A percentile compares a stretch with the other conserved stretches of the same genome.
These are phyloP conservation scores for Penicillium decumbens DNA, from an alignment of 2,329 filamentous ascomycete genomes.

Conservation along the genomic window DNA sequence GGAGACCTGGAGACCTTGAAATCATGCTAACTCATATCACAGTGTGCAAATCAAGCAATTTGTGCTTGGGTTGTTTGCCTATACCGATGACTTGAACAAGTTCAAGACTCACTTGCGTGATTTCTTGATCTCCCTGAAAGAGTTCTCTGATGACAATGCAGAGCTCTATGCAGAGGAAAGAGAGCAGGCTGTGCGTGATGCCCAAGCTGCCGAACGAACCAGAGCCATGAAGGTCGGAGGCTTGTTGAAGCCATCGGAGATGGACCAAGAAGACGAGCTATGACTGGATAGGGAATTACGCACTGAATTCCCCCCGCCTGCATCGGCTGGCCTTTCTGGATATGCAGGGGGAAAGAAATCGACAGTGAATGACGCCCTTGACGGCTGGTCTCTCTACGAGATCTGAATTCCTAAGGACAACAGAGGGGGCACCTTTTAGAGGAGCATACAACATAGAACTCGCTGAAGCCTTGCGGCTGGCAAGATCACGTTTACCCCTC, in stretches of 20 bases:
- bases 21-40: slow-evolving; percentile 35
- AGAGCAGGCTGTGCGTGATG: slow-evolving; percentile 82
- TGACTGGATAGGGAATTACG: slow-evolving; percentile 73
- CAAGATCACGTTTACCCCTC: slow-evolving; percentile 5
- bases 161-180: slow-evolving; percentile 93
- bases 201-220: slow-evolving; percentile 82
- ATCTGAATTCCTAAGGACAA: slow-evolving; percentile 37
- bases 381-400: slow-evolving; percentile 65
- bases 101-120: slow-evolving; percentile 96
- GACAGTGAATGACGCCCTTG: slow-evolving; percentile 40
- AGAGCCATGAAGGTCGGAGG: slow-evolving; percentile 92
- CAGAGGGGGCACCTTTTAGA: neutral
- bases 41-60: slow-evolving; percentile 85
- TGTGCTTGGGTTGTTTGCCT: slow-evolving; percentile 80
- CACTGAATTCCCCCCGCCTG: slow-evolving; percentile 52
- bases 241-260: slow-evolving; percentile 92
- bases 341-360: slow-evolving; percentile 19
- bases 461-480: slow-evolving; percentile 1
- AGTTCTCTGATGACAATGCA: slow-evolving; percentile 92
- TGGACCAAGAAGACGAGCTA: slow-evolving; percentile 75
- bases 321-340: slow-evolving; percentile 26
- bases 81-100: slow-evolving; percentile 83
- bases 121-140: slow-evolving; percentile 94
- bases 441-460: slow-evolving; percentile 7
- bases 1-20: neutral